These are phyloP conservation scores for Trichosporon asahii DNA, from an alignment of 1,284 basidiomycete species.

Conservation along the genomic window DNA sequence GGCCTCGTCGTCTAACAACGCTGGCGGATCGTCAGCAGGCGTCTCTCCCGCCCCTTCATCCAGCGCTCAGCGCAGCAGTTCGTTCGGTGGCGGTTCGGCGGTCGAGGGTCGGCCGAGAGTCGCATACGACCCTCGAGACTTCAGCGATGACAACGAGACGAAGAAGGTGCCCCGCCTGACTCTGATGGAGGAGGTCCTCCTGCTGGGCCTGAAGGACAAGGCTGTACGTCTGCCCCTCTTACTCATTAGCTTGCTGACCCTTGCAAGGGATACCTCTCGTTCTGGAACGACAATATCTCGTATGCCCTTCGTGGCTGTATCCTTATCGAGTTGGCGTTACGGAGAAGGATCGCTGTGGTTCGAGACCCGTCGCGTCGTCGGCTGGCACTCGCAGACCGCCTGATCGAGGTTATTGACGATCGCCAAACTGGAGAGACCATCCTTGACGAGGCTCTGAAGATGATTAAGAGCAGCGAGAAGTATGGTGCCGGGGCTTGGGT, in stretches of 20 bases:
- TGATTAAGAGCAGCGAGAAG: constrained; percentile 78
- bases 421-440: constrained; percentile 90
- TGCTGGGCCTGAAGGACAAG: constrained; percentile 88
- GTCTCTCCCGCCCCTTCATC: constrained; percentile 18
- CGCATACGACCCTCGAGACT: constrained; percentile 90
- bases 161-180: constrained; percentile 78
- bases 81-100: constrained; percentile 48
- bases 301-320: constrained; percentile 94
- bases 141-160: constrained; percentile 72
- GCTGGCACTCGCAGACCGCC: constrained; percentile 71
- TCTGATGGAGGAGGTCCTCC: constrained; percentile 92
- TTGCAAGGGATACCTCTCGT: constrained; percentile 83
- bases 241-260: neutral
- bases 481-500: constrained; percentile 91
- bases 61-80: constrained; percentile 10
- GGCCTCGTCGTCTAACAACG: constrained; percentile 25
- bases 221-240: constrained; percentile 61
- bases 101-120: constrained; percentile 79
- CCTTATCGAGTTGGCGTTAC: constrained; percentile 85
- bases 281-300: constrained; percentile 98
- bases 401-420: constrained; percentile 87
- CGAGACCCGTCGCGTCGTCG: constrained; percentile 75
- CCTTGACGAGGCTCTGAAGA: constrained; percentile 87
- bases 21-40: constrained; percentile 16
- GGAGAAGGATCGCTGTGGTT: constrained; percentile 82